Conservation (phyloP, 2,329 filamentous ascomycete species). For the Fusarium pseudocircinatum region DNA sequence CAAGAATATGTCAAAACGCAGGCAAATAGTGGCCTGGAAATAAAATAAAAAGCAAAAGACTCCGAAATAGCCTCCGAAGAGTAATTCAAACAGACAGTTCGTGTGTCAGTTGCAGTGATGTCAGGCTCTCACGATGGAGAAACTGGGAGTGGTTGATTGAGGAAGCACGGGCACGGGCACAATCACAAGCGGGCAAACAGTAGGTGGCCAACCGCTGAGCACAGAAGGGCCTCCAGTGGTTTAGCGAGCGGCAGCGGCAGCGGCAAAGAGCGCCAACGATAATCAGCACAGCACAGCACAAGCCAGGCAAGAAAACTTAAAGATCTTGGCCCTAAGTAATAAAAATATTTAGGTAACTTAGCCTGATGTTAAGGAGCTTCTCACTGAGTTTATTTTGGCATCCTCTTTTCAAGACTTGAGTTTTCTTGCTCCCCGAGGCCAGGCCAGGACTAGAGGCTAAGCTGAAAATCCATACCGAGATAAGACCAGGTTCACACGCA, state of each 20-base stretch:
- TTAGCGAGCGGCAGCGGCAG: constrained; percentile 36
- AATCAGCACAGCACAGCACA: background rate
- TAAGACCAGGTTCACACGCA: constrained; percentile 18
- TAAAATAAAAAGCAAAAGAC: background rate
- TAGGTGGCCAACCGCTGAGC: background rate
- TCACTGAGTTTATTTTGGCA: background rate
- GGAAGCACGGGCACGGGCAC: background rate
- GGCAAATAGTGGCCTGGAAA: background rate
- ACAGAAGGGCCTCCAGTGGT: background rate
- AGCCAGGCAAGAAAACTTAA: background rate
- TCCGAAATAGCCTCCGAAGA: background rate
- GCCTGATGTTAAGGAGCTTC: accelerated
- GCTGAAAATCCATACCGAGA: constrained; percentile 14
- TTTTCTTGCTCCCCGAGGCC: background rate
- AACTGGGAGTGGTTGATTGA: constrained; percentile 2
- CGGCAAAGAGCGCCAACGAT: constrained; percentile 16
- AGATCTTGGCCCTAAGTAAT: background rate
- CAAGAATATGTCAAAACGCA: background rate
- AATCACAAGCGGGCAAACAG: background rate
- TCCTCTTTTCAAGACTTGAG: no score
- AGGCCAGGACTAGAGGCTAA: background rate
- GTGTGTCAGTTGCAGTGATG: constrained; percentile 20
- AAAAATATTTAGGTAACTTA: background rate
- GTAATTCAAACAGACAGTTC: constrained; percentile 3
- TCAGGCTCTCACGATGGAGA: constrained; percentile 23